Conservation (phyloP, 2,329 filamentous ascomycete species). For the Truncatella angustata region DNA sequence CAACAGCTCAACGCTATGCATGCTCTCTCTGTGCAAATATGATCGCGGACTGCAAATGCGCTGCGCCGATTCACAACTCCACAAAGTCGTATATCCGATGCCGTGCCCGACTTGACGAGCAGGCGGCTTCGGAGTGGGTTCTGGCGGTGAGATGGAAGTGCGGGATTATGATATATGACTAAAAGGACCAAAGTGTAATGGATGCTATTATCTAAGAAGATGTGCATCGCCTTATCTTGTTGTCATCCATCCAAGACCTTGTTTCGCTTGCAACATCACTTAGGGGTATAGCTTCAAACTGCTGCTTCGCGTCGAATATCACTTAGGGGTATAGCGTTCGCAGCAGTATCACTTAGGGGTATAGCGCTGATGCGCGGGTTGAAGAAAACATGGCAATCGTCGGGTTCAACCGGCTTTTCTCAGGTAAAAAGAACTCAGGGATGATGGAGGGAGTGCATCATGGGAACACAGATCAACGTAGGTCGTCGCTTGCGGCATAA, state of each 20-base stretch:
- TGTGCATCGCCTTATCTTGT: slow-evolving; percentile 1
- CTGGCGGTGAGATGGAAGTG: slow-evolving; percentile 1
- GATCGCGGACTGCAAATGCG: no score
- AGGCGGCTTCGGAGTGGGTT: not conserved
- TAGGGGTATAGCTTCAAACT: slow-evolving; percentile 1
- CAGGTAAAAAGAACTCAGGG: no score
- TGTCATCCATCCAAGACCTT: not conserved
- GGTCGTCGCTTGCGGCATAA: no score
- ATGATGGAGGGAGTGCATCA: no score
- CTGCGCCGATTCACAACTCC: no score
- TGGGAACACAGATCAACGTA: no score
- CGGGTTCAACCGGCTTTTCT: slow-evolving; percentile 9
- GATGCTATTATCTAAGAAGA: slow-evolving; percentile 7
- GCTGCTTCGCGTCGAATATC: not conserved
- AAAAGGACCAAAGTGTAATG: not conserved
- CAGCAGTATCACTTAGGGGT: slow-evolving; percentile 4
- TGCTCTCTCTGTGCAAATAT: no score
- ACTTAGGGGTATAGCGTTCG: slow-evolving; percentile 2
- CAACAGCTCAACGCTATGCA: no score
- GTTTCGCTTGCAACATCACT: slow-evolving; percentile 1
- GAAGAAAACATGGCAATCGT: not conserved
- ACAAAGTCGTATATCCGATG: no score
- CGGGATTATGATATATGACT: slow-evolving; percentile 7
- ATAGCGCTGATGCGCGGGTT: slow-evolving; percentile 1
- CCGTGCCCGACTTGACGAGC: no score